phyloP scores from a whole-genome alignment of 2,329 filamentous ascomycete genomes.

The Piedraia hortae region DNA sequence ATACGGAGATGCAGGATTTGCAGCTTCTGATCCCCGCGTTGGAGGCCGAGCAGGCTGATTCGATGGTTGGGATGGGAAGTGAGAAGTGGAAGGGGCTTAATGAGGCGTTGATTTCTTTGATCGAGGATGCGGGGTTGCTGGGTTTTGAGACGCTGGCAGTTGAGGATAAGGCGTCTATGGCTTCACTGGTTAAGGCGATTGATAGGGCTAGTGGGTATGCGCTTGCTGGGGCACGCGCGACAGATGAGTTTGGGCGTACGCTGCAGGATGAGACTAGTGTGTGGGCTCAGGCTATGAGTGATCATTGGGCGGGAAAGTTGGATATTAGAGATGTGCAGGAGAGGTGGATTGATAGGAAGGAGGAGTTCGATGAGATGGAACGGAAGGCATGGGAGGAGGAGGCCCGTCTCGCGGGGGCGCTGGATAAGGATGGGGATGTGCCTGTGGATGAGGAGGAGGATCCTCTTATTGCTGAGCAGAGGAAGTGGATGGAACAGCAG shows the following conservation, averaged over 20 bases:
- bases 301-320: slow-evolving; percentile 34
- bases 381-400: slow-evolving; percentile 48
- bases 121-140: slow-evolving; percentile 74
- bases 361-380: slow-evolving; percentile 63
- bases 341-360: slow-evolving; percentile 76
- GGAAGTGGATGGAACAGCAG: slow-evolving; percentile 8
- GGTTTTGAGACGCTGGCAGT: slow-evolving; percentile 82
- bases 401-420: slow-evolving; percentile 18
- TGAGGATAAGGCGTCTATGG: slow-evolving; percentile 94
- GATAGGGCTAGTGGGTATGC: slow-evolving; percentile 82
- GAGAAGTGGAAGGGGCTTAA: slow-evolving; percentile 61
- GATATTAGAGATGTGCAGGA: slow-evolving; percentile 81
- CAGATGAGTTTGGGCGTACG: slow-evolving; percentile 35
- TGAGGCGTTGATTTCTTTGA: slow-evolving; percentile 57
- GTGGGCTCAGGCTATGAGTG: slow-evolving; percentile 88
- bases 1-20: slow-evolving; percentile 89
- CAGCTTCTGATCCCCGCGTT: slow-evolving; percentile 58
- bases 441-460: slow-evolving; percentile 7
- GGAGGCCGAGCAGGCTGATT: slow-evolving; percentile 47
- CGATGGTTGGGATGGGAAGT: slow-evolving; percentile 4
- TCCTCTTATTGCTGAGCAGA: slow-evolving; percentile 9
- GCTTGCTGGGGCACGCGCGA: slow-evolving; percentile 69
- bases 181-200: slow-evolving; percentile 64
- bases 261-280: slow-evolving; percentile 27
- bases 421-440: slow-evolving; percentile 6